Base-by-base conservation (phyloP, 768 basidiomycete species). In the Pleurotus giganteus region DNA sequence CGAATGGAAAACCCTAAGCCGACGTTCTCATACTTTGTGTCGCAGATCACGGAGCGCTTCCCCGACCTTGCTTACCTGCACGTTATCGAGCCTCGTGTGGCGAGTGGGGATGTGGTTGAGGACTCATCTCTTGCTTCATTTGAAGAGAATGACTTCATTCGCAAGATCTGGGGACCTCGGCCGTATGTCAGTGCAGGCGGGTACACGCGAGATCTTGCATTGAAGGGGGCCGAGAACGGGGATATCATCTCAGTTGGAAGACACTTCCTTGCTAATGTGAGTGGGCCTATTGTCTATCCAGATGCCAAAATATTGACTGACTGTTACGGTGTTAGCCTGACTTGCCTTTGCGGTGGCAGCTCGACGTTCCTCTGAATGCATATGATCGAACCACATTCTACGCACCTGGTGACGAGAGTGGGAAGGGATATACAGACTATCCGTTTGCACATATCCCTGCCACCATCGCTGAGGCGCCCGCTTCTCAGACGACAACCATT, bases 11-110 rank as follows among this genome's bases (percentile, higher is more conserved):
- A 86, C 55, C 84, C 83, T 0, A 66, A 74, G 3, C 80, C 83
- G 0, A 79, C 78, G 8, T 88, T 81, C 68, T 58, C 70, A 0
- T 74, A 85, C 64, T 58, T 86, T 31, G 73, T 80, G 17, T 51
- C 68, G 4, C 51, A 74, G 37, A 55, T 87, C 21, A 67, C 65
- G 28, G 52, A 65, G 12, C 56, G 57, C 7, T 71, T 76, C 59
- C 77, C 82, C 4, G 53, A 74, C 27, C 58, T 75, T 19, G 81
- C 81, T 0, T 86, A 84, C 65, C 58, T 86, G 4, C 83, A 84
- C 57, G 58, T 76, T 19, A 63, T 75, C 41, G 80, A 84, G 57
- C 70, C 77, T 12, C 67, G 71, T 3, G 54, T 66, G 6, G 28
- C 17, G 11, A 4, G 19, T 37, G 59, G 63, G 21, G 53, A 42